Percentiles rank a stretch among this genome's conserved stretches.
Conservation (phyloP, 768 basidiomycete genomes). For the Tricholoma sp. region DNA sequence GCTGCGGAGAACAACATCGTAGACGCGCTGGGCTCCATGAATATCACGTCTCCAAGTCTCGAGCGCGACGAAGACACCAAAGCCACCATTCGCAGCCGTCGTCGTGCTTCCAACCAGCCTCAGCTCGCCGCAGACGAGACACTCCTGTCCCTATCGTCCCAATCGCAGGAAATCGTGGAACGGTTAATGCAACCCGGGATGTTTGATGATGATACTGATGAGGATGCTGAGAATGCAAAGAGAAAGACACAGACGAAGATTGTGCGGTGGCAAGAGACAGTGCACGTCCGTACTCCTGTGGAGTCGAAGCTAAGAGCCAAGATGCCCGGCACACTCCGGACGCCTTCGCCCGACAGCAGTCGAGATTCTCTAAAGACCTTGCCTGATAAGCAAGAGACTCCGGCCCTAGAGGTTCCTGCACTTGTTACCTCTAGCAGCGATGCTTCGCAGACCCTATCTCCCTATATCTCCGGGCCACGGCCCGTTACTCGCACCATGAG, state of each 20-base stretch:
- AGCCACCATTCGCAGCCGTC: conserved; percentile 25
- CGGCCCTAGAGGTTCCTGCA: conserved; percentile 1
- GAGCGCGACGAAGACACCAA: conserved; percentile 30
- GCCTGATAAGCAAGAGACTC: conserved; percentile 7
- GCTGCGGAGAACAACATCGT: conserved; percentile 22
- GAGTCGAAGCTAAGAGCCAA: conserved; percentile 16
- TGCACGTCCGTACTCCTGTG: conserved; percentile 14
- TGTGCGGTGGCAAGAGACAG: conserved; percentile 29
- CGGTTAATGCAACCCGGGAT: conserved; percentile 40
- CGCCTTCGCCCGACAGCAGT: conserved; percentile 43
- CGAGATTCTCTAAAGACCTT: conserved; percentile 16
- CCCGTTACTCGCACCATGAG: conserved; percentile 48
- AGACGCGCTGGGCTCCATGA: conserved; percentile 43
- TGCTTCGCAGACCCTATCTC: conserved; percentile 8
- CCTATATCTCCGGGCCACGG: conserved; percentile 5
- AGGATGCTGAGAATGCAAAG: conserved; percentile 19
- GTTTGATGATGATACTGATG: conserved; percentile 29
- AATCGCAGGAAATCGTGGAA: conserved; percentile 42
- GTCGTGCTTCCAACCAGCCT: conserved; percentile 23
- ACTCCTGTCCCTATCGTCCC: conserved; percentile 46
- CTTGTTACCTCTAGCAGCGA: not conserved
- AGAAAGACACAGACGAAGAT: conserved; percentile 26
- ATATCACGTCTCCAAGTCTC: conserved; percentile 24
- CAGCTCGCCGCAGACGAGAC: conserved; percentile 30
- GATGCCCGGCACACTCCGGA: conserved; percentile 55